Percentiles rank a stretch among this genome's conserved stretches.
Evolutionary conservation across 495 filamentous ascomycete genomes (phyloP).

Genomic region (Xylaria acuta): DNA sequence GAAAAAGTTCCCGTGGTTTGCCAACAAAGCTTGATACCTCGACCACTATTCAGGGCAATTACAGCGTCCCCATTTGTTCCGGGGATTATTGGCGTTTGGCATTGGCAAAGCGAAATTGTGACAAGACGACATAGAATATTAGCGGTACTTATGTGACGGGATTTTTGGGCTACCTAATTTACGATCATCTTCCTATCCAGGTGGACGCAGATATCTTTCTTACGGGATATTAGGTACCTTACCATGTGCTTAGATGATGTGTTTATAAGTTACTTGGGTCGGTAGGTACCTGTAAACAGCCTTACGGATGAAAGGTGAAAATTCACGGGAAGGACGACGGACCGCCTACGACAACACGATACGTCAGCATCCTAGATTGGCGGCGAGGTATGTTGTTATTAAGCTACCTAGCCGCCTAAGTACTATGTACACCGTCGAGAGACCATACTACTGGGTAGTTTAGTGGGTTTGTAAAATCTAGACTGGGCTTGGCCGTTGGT

Average conservation of each 20-base stretch:
- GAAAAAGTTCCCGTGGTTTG: slow-evolving; percentile 67
- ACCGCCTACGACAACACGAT: not conserved
- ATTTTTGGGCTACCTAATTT: slow-evolving; percentile 19
- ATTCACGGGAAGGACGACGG: not conserved
- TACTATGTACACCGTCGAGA: too few species aligned
- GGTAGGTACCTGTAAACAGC: not conserved
- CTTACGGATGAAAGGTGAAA: not conserved
- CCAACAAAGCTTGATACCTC: slow-evolving; percentile 42
- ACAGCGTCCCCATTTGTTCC: not conserved
- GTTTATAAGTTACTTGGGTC: not conserved
- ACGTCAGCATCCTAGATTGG: not conserved
- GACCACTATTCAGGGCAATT: not conserved
- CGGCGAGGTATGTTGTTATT: not conserved
- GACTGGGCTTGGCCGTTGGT: slow-evolving; percentile 1
- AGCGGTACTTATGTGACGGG: slow-evolving; percentile 14
- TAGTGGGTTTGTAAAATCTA: not conserved
- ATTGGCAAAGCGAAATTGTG: slow-evolving; percentile 22
- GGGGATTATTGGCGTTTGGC: slow-evolving; percentile 19
- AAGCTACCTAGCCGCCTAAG: not conserved
- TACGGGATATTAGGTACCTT: not conserved
- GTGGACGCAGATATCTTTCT: slow-evolving; percentile 2
- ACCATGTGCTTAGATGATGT: not conserved
- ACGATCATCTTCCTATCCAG: not conserved
- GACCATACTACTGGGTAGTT: not conserved
- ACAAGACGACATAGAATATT: slow-evolving; percentile 17